A percentile compares a stretch with the other conserved stretches of the same genome.
These are phyloP conservation scores for Vinca major DNA, from an alignment of 305 asterid genomes.

Conservation along the genomic window DNA sequence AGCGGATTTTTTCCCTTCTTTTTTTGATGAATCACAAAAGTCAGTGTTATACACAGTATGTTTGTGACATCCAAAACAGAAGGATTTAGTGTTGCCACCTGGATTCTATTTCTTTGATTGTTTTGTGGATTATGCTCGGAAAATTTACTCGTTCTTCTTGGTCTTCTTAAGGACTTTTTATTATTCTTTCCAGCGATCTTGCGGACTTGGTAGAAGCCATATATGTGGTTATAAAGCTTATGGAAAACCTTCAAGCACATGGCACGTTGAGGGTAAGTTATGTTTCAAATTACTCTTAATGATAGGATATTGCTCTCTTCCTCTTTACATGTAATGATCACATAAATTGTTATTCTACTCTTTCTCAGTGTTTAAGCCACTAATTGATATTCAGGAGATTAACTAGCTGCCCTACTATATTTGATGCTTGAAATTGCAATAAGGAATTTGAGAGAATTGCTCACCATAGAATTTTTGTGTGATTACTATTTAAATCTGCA, in stretches of 20 bases:
- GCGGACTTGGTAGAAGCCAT: constrained; percentile 83
- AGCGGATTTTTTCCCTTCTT: no score
- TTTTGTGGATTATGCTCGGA: neutral
- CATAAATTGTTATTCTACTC: neutral
- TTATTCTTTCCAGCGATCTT: constrained; percentile 64
- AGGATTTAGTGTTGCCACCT: neutral
- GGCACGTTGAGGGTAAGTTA: constrained; percentile 77
- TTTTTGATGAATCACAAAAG: neutral
- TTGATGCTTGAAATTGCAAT: neutral
- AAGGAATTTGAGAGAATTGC: neutral
- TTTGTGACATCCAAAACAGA: neutral
- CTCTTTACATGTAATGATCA: neutral
- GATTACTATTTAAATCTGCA: neutral
- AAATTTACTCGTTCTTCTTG: neutral
- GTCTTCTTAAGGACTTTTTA: neutral
- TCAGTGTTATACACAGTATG: neutral
- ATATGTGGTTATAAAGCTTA: constrained; percentile 61
- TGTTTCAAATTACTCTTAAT: constrained; percentile 10
- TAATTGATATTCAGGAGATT: neutral
- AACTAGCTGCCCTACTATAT: neutral
- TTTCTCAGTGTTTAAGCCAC: neutral
- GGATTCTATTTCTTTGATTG: neutral
- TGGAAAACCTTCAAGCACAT: constrained; percentile 82
- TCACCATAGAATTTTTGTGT: neutral
- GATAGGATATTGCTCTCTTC: neutral